phyloP scores from a whole-genome alignment of 148 eudicot species.

The Pharnaceum exiguum region DNA sequence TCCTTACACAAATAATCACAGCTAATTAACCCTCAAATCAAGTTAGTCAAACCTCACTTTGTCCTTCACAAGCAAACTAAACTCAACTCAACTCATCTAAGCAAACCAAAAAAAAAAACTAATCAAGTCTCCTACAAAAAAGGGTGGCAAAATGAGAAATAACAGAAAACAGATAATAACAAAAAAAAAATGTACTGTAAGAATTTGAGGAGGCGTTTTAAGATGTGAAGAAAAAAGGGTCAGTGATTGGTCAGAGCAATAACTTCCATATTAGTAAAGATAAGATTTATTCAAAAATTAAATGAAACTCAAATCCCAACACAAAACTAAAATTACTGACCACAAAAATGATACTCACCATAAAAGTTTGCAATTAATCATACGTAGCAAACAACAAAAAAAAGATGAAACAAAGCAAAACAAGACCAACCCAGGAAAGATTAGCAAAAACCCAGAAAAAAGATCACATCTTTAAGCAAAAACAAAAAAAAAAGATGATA shows the following conservation, averaged over 20 bases:
- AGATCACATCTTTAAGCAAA: background rate
- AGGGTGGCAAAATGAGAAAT: background rate
- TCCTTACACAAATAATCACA: background rate
- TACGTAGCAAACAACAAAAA: no score
- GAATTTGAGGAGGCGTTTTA: background rate
- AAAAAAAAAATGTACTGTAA: background rate
- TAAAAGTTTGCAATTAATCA: no score
- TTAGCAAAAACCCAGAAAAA: background rate
- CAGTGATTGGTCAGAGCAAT: background rate
- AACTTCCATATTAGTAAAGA: background rate
- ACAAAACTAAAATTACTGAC: background rate
- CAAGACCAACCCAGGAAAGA: no score
- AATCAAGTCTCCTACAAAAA: background rate
- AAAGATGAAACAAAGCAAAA: no score
- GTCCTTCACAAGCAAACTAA: constrained; percentile 5
- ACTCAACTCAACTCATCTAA: background rate
- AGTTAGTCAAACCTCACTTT: constrained; percentile 15
- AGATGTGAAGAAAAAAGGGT: background rate
- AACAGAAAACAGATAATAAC: background rate
- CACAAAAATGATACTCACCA: no score
- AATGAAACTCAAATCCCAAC: no score
- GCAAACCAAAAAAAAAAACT: background rate
- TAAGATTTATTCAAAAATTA: background rate
- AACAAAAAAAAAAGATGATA: background rate
- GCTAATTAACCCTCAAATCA: constrained; percentile 3